Conservation (phyloP, 345 rosid genomes). For the Eucalyptus curtisii region DNA sequence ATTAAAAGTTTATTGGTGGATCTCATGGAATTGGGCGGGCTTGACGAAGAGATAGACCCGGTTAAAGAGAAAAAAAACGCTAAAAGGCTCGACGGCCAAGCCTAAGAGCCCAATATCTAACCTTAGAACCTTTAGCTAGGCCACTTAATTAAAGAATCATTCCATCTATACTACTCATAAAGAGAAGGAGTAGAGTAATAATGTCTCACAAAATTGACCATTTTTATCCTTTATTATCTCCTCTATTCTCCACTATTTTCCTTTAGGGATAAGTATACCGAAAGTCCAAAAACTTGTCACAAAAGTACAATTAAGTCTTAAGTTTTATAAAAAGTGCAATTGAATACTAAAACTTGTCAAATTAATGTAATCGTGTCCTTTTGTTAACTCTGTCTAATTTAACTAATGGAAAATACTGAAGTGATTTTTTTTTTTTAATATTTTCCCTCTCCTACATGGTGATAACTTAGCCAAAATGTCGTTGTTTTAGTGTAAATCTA, state of each 20-base stretch:
- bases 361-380: no score
- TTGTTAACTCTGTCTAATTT: no score
- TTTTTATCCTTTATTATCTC: background rate
- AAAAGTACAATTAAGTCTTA: no score
- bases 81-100: background rate
- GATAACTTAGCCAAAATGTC: no score
- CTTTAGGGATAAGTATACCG: no score
- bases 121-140: background rate
- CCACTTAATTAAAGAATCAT: background rate
- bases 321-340: no score
- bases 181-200: background rate
- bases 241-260: background rate
- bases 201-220: background rate
- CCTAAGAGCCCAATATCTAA: background rate
- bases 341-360: accelerated
- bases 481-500: no score
- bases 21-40: background rate
- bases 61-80: background rate
- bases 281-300: no score
- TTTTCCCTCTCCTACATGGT: accelerated
- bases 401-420: no score
- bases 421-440: no score
- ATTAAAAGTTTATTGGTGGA: background rate
- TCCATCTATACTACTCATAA: background rate
- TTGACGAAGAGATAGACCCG: background rate